These are phyloP conservation scores for Saccharomycopsis hybrid DNA, from an alignment of 1,139 yeast genomes.

Conservation along the genomic window DNA sequence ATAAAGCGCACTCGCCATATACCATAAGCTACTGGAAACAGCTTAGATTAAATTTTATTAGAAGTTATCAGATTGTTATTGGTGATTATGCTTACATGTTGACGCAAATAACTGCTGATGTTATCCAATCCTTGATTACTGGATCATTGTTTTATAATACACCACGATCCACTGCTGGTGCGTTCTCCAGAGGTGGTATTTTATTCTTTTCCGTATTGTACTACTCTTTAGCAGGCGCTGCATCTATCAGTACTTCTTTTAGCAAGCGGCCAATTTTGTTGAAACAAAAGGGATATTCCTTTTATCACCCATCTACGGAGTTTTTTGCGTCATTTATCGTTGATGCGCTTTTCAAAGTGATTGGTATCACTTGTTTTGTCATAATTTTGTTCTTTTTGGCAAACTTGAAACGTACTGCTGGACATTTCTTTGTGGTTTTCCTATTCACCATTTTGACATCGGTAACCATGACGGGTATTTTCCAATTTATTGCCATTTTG, in stretches of 20 bases:
- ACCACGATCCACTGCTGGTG: conserved; percentile 40
- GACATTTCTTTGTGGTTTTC: conserved; percentile 45
- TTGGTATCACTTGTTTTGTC: conserved; percentile 39
- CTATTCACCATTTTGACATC: conserved; percentile 39
- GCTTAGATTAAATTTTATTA: conserved; percentile 38
- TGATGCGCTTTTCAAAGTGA: conserved; percentile 42
- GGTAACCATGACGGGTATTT: conserved; percentile 38
- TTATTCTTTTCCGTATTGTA: conserved; percentile 47
- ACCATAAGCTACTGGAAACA: conserved; percentile 43
- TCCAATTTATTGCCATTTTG: conserved; percentile 45
- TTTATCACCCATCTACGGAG: conserved; percentile 55
- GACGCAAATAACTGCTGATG: conserved; percentile 40
- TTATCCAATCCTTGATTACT: conserved; percentile 43
- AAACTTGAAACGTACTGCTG: conserved; percentile 44
- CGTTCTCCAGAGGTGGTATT: conserved; percentile 55
- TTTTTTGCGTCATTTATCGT: conserved; percentile 42
- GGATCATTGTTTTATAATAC: conserved; percentile 45
- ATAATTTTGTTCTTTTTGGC: conserved; percentile 47
- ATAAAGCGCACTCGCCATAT: conserved; percentile 36
- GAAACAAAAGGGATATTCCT: conserved; percentile 50
- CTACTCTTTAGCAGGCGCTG: conserved; percentile 48
- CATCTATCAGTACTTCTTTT: conserved; percentile 46
- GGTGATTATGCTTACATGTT: conserved; percentile 47
- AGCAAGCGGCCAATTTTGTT: conserved; percentile 45
- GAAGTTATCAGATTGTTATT: conserved; percentile 45